Evolutionary conservation across 179 eudicot species (phyloP), one percentile per base, ranked within the genome.

Genomic region (Silene noctiflora): DNA sequence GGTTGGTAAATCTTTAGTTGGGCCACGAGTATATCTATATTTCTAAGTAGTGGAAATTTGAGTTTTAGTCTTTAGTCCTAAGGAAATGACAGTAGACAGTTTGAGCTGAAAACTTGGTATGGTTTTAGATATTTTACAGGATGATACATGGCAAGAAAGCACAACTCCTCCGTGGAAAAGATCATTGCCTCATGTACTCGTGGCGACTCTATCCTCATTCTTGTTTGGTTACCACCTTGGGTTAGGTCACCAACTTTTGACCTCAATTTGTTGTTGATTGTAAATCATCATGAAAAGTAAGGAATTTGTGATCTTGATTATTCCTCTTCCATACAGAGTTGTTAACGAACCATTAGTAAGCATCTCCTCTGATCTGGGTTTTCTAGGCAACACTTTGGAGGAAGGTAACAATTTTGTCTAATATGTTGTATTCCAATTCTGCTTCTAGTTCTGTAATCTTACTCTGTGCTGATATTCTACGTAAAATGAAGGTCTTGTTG

Each of bases 301-400:
- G 9, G n/a, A 81, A 53, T 17, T 68, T 78, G 53, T 56, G 56
- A 72, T 72, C 51, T 76, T 7, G 29, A 17, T 60, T 27, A 4
- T 39, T 74, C 19, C 78, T 31, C 66, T 53, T 71, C 55, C 78
- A 22, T 46, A 24, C 88, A 94, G 98, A 71, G 98, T 94, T 76
- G 98, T 94, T n/a, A 94, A 94, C 79, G 98, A 94, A 85, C 98
- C 98, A 29, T 90, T 94, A 64, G 92, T 89, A 81, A 94, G 89
- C 85, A 94, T 94, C 55, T 84, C 97, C 33, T 73, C 73, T 67
- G 97, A 90, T 83, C 92, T 94, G 80, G 96, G 94, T 74, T 94
- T 94, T 81, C 84, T 56, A 72, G 98, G 98, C 70, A 85, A 89
- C 83, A 90, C 97, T 44, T 64, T 94, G 78, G 87, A 92, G 27